These are phyloP conservation scores for Fusarium sp. DNA, from an alignment of 2,329 filamentous ascomycete genomes.

Conservation along the genomic window DNA sequence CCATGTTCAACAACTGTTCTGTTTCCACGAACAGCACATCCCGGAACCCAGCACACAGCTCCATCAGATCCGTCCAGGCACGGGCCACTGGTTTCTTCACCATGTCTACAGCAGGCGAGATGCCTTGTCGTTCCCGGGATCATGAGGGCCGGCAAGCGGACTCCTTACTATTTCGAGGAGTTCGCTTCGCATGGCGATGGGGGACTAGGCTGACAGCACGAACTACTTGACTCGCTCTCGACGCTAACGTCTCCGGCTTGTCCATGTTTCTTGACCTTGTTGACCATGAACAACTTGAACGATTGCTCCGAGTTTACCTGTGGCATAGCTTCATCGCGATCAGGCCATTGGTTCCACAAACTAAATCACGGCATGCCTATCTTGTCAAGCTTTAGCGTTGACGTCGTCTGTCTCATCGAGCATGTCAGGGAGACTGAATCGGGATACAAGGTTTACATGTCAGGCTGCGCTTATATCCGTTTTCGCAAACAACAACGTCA, in stretches of 20 bases:
- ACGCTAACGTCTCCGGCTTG: background rate
- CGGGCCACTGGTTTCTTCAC: constrained; percentile 30
- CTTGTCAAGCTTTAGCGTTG: background rate
- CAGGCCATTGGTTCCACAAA: background rate
- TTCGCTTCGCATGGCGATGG: background rate
- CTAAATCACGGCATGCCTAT: constrained; percentile 17
- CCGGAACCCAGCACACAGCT: constrained; percentile 4
- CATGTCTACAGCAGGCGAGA: background rate
- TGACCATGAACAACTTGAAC: background rate
- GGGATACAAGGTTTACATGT: background rate
- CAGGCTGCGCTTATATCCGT: background rate
- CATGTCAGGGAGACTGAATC: background rate
- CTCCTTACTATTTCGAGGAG: constrained; percentile 14
- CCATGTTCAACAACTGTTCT: background rate
- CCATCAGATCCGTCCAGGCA: constrained; percentile 15
- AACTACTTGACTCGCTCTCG: constrained; percentile 15
- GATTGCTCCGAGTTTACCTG: background rate
- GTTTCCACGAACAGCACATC: background rate
- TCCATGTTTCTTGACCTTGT: background rate
- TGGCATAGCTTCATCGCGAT: constrained; percentile 12
- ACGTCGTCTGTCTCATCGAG: background rate
- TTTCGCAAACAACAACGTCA: background rate
- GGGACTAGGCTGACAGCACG: constrained; percentile 10
- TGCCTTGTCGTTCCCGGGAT: constrained; percentile 17
- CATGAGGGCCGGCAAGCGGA: constrained; percentile 4